phyloP scores from a whole-genome alignment of 208 protist genomes.

The Trypanosoma scelopori region DNA sequence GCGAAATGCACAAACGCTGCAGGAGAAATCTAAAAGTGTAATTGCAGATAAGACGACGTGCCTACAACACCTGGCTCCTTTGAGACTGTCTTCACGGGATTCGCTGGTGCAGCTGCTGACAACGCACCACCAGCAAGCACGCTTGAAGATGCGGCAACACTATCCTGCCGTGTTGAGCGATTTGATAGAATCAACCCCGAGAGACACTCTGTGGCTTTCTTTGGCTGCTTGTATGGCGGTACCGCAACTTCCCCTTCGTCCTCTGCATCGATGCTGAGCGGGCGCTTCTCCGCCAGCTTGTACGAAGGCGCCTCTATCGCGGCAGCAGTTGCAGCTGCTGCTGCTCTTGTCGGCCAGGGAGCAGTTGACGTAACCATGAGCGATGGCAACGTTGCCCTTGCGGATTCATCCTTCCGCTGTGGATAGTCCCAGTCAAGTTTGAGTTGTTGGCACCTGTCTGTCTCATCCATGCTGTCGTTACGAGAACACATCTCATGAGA shows the following conservation, averaged over 20 bases:
- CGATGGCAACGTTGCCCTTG: background rate
- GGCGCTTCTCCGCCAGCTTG: too few species aligned
- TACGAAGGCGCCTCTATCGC: too few species aligned
- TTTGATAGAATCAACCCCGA: background rate
- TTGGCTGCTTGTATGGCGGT: background rate
- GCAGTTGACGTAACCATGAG: background rate
- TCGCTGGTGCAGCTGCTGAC: too few species aligned
- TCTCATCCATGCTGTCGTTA: background rate
- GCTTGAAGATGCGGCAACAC: background rate
- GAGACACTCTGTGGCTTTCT: background rate
- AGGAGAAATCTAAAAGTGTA: conserved; percentile 6
- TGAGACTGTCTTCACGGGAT: too few species aligned
- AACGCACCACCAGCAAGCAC: too few species aligned
- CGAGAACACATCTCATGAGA: too few species aligned
- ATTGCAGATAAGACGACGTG: conserved; percentile 5
- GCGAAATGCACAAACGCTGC: too few species aligned
- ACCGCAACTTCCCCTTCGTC: background rate
- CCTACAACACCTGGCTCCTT: background rate
- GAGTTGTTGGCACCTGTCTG: background rate
- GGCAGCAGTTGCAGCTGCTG: too few species aligned
- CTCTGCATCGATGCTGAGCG: background rate
- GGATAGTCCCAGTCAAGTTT: background rate
- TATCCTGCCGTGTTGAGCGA: background rate
- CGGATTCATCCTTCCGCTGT: background rate
- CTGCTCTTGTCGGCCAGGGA: background rate